Evolutionary conservation across 2,329 filamentous ascomycete genomes (phyloP).

Genomic region (Trichophyton rubrum): DNA sequence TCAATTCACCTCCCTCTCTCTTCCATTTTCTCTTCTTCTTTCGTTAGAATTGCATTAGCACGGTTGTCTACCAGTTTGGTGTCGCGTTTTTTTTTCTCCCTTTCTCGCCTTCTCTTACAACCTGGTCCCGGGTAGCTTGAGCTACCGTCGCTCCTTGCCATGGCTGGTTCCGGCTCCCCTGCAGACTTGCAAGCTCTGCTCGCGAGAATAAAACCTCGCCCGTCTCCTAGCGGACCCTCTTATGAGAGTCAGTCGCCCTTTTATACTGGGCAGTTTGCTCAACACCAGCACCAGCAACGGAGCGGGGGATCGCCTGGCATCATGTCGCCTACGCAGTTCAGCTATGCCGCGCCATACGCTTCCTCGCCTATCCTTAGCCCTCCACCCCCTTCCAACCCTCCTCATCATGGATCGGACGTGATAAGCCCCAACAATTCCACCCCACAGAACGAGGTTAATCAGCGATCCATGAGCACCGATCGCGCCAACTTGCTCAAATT

Average conservation of each 20-base stretch:
- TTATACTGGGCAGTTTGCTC: constrained; percentile 14
- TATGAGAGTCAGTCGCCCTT: constrained; percentile 14
- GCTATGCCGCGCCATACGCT: constrained; percentile 45
- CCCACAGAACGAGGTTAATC: constrained; percentile 31
- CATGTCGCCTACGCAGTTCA: constrained; percentile 21
- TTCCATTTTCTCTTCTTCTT: constrained; percentile 13
- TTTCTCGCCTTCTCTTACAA: constrained; percentile 7
- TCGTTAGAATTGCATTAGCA: constrained; percentile 12
- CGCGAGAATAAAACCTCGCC: constrained; percentile 34
- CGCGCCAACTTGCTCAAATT: constrained; percentile 51
- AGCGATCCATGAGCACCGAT: constrained; percentile 32
- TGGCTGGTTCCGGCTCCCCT: constrained; percentile 17
- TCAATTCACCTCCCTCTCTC: constrained; percentile 12
- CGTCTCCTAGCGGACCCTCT: constrained; percentile 22
- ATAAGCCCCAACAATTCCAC: constrained; percentile 44
- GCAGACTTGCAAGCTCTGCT: constrained; percentile 37
- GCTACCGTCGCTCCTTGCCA: not conserved
- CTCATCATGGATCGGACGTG: constrained; percentile 45
- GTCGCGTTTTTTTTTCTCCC: constrained; percentile 12
- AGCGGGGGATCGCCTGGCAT: constrained; percentile 24
- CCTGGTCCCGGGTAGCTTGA: constrained; percentile 8
- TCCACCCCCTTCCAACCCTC: constrained; percentile 40
- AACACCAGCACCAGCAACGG: constrained; percentile 20
- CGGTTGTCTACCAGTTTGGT: not conserved
- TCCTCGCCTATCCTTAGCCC: constrained; percentile 48